Base-by-base conservation (phyloP, 352 stramenopile species). In the Pythium sp. region DNA sequence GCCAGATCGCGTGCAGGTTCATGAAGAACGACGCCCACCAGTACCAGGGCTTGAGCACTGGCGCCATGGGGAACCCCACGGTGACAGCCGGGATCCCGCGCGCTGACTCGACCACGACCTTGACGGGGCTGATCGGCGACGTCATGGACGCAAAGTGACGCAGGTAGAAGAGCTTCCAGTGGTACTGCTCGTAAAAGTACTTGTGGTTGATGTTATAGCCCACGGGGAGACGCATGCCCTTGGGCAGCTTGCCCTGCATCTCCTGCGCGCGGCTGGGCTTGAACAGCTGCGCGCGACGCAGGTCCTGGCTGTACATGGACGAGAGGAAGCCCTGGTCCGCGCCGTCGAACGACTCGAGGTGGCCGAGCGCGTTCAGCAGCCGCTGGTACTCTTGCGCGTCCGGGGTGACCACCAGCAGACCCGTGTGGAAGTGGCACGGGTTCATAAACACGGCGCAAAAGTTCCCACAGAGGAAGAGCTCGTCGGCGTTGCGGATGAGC, bases 151-250 rank as follows among this genome's bases (percentile, higher is more conserved):
- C 86, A 66, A 95, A 95, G 66, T 94, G 87, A 14, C 80, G 79
- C 59, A 93, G 68, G 61, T 91, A 93, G 59, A 92, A 96, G 14
- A 96, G 65, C 70, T 92, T 95, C 87, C 87, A 95, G 72, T 95
- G 81, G 70, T 95, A 95, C 75, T 94, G 85, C 61, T 95, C 87
- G 71, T 92, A 94, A 63, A 89, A 94, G 67, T 93, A 97, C 78
- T 95, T 95, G 80, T 97, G 87, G 75, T 97, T 95, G 77, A 95
- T 95, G 68, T 97, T 97, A 75, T 95, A 97, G 22, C 86, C 87
- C 57, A 97, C 89, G 5, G 87, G 81, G 9, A 97, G 74, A 41
- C 88, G 79, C 85, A 94, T 93, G 55, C 83, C 87, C 22, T 81
- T 87, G 12, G 72, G 67, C 6, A 83, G 46, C 28, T 80, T 65